Conservation (phyloP, 495 filamentous ascomycete genomes). For the Lophium mytilinum region DNA sequence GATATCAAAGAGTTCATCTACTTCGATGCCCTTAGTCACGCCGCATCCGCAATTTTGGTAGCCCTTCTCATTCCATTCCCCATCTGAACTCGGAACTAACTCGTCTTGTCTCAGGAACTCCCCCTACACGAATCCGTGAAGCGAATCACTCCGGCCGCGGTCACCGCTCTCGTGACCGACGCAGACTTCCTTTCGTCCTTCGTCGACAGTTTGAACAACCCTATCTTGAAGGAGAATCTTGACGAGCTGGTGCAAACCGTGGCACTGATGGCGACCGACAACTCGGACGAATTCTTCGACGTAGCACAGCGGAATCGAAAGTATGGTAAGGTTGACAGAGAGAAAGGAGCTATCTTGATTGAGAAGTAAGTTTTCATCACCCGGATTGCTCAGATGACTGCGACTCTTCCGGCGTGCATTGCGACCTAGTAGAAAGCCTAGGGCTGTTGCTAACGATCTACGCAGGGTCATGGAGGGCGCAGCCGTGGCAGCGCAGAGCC, state of each 20-base stretch:
- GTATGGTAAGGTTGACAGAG: constrained; percentile 83
- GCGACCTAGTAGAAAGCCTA: neutral
- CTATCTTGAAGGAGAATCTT: constrained; percentile 72
- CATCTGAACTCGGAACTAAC: neutral
- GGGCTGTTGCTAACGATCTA: neutral
- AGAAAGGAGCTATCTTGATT: constrained; percentile 74
- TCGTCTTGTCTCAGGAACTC: constrained; percentile 49
- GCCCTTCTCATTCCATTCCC: neutral
- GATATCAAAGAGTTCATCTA: constrained; percentile 98
- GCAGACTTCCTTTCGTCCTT: constrained; percentile 75
- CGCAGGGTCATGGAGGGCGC: constrained; percentile 9
- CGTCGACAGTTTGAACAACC: constrained; percentile 70
- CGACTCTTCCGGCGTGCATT: neutral
- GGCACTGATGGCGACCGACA: constrained; percentile 75
- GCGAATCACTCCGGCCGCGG: constrained; percentile 79
- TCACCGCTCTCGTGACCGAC: constrained; percentile 70
- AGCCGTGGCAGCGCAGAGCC: constrained; percentile 19
- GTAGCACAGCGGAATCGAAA: constrained; percentile 77
- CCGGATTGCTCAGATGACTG: neutral
- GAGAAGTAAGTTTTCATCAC: constrained; percentile 53
- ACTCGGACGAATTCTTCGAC: constrained; percentile 81
- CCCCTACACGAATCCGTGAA: constrained; percentile 72
- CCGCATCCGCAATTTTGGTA: constrained; percentile 77
- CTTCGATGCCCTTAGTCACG: constrained; percentile 89
- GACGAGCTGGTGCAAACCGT: constrained; percentile 92